phyloP scores from a whole-genome alignment of 371 early-diverging fungal species.

The Apophysomyces variabilis region DNA sequence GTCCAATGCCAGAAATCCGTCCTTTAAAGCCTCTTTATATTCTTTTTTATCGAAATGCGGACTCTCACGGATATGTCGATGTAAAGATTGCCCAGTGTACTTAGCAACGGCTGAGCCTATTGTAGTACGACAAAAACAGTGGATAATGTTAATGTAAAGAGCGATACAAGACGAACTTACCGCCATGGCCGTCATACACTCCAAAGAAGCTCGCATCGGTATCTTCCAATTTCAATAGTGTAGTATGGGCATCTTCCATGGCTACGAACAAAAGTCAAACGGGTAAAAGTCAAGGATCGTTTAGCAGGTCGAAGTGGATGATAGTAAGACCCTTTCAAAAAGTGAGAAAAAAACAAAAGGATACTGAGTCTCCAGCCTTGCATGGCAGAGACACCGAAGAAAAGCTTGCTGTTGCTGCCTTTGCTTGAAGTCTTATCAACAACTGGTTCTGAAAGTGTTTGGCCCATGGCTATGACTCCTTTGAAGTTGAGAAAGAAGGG shows the following conservation, averaged over 20 bases:
- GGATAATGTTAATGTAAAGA: too few species aligned
- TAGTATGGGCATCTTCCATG: constrained; percentile 98
- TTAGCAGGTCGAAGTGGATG: background rate
- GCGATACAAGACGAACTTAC: constrained; percentile 37
- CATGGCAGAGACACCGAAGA: constrained; percentile 92
- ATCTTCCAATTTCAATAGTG: constrained; percentile 72
- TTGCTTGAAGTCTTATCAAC: constrained; percentile 82
- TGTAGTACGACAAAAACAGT: background rate
- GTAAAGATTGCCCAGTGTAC: constrained; percentile 83
- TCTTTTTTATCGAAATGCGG: constrained; percentile 68
- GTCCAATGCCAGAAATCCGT: constrained; percentile 85
- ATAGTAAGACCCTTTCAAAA: background rate
- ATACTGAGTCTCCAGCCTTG: constrained; percentile 98
- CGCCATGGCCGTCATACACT: constrained; percentile 98
- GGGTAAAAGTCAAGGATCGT: background rate
- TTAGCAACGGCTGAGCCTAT: constrained; percentile 83
- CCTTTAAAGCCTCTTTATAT: constrained; percentile 76
- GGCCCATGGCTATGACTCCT: constrained; percentile 76
- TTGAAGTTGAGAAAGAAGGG: background rate
- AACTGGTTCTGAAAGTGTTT: constrained; percentile 95
- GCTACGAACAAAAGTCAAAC: constrained; percentile 50
- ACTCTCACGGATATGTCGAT: constrained; percentile 70
- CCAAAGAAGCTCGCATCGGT: constrained; percentile 84
- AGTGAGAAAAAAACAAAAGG: constrained; percentile 15
- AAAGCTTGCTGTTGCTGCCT: constrained; percentile 74